These are phyloP conservation scores for Fusarium decemcellulare DNA, from an alignment of 2,329 filamentous ascomycete genomes.

Conservation along the genomic window DNA sequence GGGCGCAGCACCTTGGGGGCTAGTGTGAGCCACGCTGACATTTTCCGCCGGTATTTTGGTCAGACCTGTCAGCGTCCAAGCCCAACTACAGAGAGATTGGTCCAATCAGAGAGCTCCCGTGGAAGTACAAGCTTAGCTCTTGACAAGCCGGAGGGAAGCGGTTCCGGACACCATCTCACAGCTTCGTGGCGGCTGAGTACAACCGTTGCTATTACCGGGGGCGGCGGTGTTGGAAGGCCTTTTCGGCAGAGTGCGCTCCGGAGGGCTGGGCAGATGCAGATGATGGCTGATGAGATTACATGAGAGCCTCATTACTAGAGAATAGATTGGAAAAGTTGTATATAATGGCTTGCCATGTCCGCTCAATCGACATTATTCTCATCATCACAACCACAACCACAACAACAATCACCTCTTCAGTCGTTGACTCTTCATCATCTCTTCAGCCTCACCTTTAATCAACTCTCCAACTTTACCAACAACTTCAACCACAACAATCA, in stretches of 20 bases:
- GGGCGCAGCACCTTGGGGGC: slow-evolving; percentile 37
- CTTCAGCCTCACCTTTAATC: slow-evolving; percentile 8
- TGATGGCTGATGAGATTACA: not conserved
- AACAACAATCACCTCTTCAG: slow-evolving; percentile 13
- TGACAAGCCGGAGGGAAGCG: slow-evolving; percentile 17
- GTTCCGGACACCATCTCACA: slow-evolving; percentile 16
- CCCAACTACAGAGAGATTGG: not conserved
- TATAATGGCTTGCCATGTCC: slow-evolving; percentile 38
- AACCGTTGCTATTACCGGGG: slow-evolving; percentile 34
- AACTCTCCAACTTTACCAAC: not conserved
- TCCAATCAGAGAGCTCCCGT: slow-evolving; percentile 12
- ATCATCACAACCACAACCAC: slow-evolving; percentile 33
- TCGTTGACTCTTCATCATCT: not conserved
- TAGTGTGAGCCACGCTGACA: slow-evolving; percentile 33
- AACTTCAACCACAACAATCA: slow-evolving; percentile 25
- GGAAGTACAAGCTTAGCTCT: not conserved
- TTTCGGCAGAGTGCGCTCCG: not conserved
- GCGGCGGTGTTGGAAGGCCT: slow-evolving; percentile 8
- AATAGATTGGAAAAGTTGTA: slow-evolving; percentile 12
- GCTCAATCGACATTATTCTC: slow-evolving; percentile 21
- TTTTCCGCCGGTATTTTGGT: not conserved
- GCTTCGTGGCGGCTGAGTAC: slow-evolving; percentile 24
- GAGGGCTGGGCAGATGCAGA: slow-evolving; percentile 1
- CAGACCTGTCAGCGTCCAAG: slow-evolving; percentile 33
- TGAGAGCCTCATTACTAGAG: not conserved